Percentiles rank a stretch among this genome's conserved stretches.
These are phyloP conservation scores for Aspergillus caelatus DNA, from an alignment of 2,329 filamentous ascomycete genomes.

Conservation along the genomic window DNA sequence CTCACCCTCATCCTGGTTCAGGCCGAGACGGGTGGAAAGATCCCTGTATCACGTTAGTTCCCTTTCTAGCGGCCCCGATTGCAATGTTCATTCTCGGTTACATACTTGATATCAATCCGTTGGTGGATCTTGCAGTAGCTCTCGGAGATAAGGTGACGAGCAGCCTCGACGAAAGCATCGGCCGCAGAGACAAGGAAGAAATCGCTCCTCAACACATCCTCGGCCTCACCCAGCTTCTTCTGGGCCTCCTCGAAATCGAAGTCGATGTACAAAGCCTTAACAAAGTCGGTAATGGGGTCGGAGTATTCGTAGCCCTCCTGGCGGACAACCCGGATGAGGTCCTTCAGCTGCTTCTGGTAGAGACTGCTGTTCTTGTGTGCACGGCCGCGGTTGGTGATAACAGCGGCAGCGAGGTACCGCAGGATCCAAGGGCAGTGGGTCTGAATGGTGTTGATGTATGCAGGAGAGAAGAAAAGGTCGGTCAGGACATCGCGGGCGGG, in stretches of 20 bases:
- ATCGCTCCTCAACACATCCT: constrained; percentile 87
- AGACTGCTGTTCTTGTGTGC: constrained; percentile 74
- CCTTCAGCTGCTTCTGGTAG: constrained; percentile 99
- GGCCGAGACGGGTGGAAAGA: constrained; percentile 84
- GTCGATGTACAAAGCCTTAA: constrained; percentile 92
- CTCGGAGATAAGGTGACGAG: constrained; percentile 95
- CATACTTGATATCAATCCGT: constrained; percentile 89
- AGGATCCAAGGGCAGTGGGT: constrained; percentile 96
- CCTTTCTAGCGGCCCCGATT: not conserved
- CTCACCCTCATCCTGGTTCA: constrained; percentile 93
- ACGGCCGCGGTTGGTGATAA: constrained; percentile 88
- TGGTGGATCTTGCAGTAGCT: constrained; percentile 99
- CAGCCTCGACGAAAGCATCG: constrained; percentile 89
- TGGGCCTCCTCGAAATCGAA: constrained; percentile 98
- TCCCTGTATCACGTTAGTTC: constrained; percentile 58
- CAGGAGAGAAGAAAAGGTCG: constrained; percentile 94
- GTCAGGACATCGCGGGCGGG: constrained; percentile 85
- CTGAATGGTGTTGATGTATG: constrained; percentile 99
- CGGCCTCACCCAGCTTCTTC: constrained; percentile 80
- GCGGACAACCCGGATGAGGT: constrained; percentile 90
- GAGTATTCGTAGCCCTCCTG: constrained; percentile 98
- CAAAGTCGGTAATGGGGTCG: constrained; percentile 93
- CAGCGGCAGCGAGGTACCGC: constrained; percentile 88
- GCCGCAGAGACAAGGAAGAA: constrained; percentile 90
- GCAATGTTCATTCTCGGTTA: constrained; percentile 18